phyloP scores from a whole-genome alignment of 805 yeast species.

The Lipomyces yamanashiensis region DNA sequence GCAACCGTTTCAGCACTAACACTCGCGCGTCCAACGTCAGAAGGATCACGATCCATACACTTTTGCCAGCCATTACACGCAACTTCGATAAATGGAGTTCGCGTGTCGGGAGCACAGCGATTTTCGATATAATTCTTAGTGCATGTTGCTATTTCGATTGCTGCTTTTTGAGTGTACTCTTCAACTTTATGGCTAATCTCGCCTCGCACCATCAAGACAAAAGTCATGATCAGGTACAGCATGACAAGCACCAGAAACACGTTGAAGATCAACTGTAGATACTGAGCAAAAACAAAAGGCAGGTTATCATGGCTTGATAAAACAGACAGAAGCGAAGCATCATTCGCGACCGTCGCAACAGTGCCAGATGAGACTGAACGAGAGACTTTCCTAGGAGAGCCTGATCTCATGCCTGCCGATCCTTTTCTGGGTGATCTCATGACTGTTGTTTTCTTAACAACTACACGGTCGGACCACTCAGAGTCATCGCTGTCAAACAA shows the following conservation, averaged over 20 bases:
- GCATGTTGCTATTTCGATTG: slow-evolving; percentile 71
- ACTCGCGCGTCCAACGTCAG: slow-evolving; percentile 64
- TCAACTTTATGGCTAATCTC: slow-evolving; percentile 78
- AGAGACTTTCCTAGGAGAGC: slow-evolving; percentile 17
- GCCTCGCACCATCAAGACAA: slow-evolving; percentile 59
- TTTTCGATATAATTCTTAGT: slow-evolving; percentile 70
- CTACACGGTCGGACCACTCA: slow-evolving; percentile 25
- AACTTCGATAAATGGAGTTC: slow-evolving; percentile 76
- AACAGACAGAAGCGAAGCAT: slow-evolving; percentile 19
- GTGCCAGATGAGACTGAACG: slow-evolving; percentile 2
- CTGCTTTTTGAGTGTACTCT: slow-evolving; percentile 60
- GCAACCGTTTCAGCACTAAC: slow-evolving; percentile 84
- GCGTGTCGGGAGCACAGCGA: slow-evolving; percentile 63
- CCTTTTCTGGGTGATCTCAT: slow-evolving; percentile 29
- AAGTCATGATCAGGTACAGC: slow-evolving; percentile 56
- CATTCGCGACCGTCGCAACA: not conserved
- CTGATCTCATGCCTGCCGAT: slow-evolving; percentile 38
- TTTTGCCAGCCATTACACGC: slow-evolving; percentile 75
- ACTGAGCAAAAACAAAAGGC: slow-evolving; percentile 64
- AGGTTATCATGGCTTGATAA: slow-evolving; percentile 36
- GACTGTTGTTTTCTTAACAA: slow-evolving; percentile 28
- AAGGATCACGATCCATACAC: slow-evolving; percentile 83
- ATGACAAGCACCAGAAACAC: slow-evolving; percentile 55
- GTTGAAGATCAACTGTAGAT: slow-evolving; percentile 68
- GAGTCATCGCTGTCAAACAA: slow-evolving; percentile 22